Percentiles rank a stretch among this genome's conserved stretches.
phyloP scores from a whole-genome alignment of 768 basidiomycete genomes.

The Leccinum subgranulosum region DNA sequence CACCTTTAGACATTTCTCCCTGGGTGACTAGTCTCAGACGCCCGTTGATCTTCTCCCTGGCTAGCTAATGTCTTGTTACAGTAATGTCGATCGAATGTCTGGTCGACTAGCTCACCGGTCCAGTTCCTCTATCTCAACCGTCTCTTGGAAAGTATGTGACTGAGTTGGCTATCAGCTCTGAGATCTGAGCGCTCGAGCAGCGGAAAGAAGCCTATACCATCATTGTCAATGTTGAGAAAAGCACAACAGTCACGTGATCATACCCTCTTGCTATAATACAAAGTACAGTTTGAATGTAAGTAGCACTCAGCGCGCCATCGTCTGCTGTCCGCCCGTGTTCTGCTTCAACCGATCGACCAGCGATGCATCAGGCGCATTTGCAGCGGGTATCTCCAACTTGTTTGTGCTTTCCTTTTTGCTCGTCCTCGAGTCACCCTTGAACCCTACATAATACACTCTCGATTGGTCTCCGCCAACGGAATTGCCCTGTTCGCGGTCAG shows the following conservation, averaged over 20 bases:
- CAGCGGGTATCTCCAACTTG: conserved; percentile 74
- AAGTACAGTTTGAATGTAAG: not conserved
- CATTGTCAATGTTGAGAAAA: no score
- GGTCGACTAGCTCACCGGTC: no score
- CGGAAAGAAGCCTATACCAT: no score
- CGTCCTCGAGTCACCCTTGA: conserved; percentile 68
- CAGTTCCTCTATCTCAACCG: no score
- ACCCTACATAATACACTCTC: conserved; percentile 76
- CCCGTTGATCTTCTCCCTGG: no score
- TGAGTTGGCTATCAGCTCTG: no score
- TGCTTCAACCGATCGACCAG: conserved; percentile 58
- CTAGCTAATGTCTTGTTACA: no score
- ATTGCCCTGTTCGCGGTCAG: conserved; percentile 48
- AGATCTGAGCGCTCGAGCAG: no score
- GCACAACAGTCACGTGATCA: not conserved
- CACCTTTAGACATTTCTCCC: no score
- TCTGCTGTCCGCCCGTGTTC: conserved; percentile 57
- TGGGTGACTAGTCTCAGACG: no score
- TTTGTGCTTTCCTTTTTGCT: conserved; percentile 55
- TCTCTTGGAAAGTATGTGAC: no score
- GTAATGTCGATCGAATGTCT: no score
- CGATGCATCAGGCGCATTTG: conserved; percentile 71
- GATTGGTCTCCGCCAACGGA: conserved; percentile 62
- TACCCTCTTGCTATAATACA: conserved; percentile 5
- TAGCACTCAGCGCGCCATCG: conserved; percentile 48